Evolutionary conservation across 192 early-diverging fungal genomes (phyloP), one percentile per base, ranked within the genome.

Genomic region (Backusella australiensis): DNA sequence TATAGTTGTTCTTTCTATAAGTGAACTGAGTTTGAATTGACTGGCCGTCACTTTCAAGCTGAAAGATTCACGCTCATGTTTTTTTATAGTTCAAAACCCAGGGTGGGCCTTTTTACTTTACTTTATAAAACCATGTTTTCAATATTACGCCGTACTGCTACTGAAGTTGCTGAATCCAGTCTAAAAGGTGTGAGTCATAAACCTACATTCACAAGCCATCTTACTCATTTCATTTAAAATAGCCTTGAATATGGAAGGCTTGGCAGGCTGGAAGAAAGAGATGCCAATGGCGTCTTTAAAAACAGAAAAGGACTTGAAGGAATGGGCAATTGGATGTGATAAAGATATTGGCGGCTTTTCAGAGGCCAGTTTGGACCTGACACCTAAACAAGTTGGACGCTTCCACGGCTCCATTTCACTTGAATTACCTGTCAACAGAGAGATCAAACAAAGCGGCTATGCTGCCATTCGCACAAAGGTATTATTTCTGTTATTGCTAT

Each of bases 321-420:
- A 83, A 26, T 98, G 95, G 94, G 80, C 90, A 15, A 86, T 95
- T 32, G 97, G 97, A 0, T 93, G 91, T 2, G 97, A 98, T 83
- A 91, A 91, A 68, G 96, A 98, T 81, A 94, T 98, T 85, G 96
- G 96, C 26, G 90, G 94, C 17, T 85, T 86, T 66, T 93, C 92
- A 29, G 88, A 92, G 74, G 93, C 93, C 4, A 90, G 85, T 75
- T 89, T 94, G 71, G 96, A 95, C 21, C 75, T 92, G 44, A 95
- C 93, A 3, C 81, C 77, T 15, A 72, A 90, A 26, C 85, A 80
- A 21, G 87, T 75, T 71, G 91, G 88, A 21, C 75, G 84, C 68
- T 96, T 98, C 79, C 91, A 92, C 85, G 97, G 97, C 29, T 89
- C 89, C 38, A 81, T 98, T 19, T 94, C 93, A 6, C 85, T 92